A percentile compares a stretch with the other conserved stretches of the same genome.
phyloP scores from a whole-genome alignment of 2,329 filamentous ascomycete genomes.

The Curvularia verruculosa region DNA sequence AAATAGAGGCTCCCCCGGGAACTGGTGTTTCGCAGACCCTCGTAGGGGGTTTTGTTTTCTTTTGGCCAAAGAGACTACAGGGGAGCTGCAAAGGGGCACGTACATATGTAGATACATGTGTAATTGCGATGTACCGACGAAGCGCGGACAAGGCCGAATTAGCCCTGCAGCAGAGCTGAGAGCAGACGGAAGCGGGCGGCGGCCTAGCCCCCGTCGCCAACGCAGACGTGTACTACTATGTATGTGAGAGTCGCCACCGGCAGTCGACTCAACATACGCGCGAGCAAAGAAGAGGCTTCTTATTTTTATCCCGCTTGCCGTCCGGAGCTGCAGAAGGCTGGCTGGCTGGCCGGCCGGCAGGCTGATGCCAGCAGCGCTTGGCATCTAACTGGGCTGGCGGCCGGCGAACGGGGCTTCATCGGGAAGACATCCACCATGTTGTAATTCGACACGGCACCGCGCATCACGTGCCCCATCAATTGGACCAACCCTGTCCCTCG shows the following conservation, averaged over 20 bases:
- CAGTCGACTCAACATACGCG: neutral
- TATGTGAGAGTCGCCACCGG: neutral
- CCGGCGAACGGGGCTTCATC: constrained; percentile 4
- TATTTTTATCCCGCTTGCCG: neutral
- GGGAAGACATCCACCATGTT: constrained; percentile 2
- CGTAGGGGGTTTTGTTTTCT: too few species aligned
- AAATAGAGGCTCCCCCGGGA: too few species aligned
- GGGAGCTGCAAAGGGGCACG: neutral
- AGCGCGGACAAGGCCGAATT: too few species aligned
- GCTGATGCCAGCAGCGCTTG: neutral
- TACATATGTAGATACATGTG: too few species aligned
- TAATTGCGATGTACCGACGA: neutral
- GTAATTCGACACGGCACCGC: constrained; percentile 10
- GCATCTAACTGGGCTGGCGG: constrained; percentile 1
- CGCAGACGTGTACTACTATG: neutral
- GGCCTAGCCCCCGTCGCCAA: neutral
- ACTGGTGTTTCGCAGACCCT: too few species aligned
- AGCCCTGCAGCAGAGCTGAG: neutral
- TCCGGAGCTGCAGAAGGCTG: neutral
- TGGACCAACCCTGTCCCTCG: neutral
- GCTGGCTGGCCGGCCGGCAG: constrained; percentile 7
- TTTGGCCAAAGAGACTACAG: too few species aligned
- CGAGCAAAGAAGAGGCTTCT: neutral
- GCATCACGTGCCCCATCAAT: constrained; percentile 5
- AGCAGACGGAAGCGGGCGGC: neutral